phyloP scores from a whole-genome alignment of 768 basidiomycete genomes.

The Xerocomellus dryophilus region DNA sequence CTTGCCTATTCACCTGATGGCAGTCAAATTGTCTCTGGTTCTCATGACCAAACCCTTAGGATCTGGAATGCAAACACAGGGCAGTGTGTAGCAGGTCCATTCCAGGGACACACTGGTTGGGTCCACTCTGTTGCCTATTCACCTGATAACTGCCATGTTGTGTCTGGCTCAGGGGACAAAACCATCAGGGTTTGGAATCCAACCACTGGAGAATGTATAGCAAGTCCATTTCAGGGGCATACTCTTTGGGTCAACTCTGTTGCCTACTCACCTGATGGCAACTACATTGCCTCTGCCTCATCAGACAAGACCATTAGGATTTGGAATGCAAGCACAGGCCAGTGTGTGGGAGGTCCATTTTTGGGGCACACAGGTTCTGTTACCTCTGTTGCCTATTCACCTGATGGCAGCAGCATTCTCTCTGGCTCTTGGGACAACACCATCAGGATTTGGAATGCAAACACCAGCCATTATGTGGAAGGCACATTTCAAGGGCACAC shows the following conservation, averaged over 20 bases:
- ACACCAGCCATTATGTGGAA: neutral
- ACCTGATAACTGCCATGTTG: slow-evolving; percentile 19
- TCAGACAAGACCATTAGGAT: slow-evolving; percentile 17
- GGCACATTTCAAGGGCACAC: slow-evolving; percentile 3
- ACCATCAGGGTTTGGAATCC: slow-evolving; percentile 24
- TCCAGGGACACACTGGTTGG: neutral
- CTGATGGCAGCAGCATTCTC: slow-evolving; percentile 14
- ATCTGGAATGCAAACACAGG: slow-evolving; percentile 17
- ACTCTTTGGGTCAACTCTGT: slow-evolving; percentile 8
- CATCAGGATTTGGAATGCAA: slow-evolving; percentile 18
- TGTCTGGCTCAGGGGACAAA: slow-evolving; percentile 12
- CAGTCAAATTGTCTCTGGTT: slow-evolving; percentile 11
- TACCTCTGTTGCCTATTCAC: slow-evolving; percentile 10
- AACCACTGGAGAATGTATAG: slow-evolving; percentile 6
- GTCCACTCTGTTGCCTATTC: slow-evolving; percentile 20
- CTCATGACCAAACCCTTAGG: slow-evolving; percentile 1
- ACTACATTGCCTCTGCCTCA: slow-evolving; percentile 24
- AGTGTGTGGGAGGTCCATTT: slow-evolving; percentile 14
- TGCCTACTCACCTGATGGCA: slow-evolving; percentile 27
- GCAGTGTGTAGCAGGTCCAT: slow-evolving; percentile 4
- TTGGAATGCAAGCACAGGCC: slow-evolving; percentile 17
- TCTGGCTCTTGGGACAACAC: slow-evolving; percentile 18
- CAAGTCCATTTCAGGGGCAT: slow-evolving; percentile 9
- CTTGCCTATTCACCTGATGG: slow-evolving; percentile 18
- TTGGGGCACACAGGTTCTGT: slow-evolving; percentile 14